Conservation (phyloP, 352 stramenopile species). For the Pythium aristosporum region DNA sequence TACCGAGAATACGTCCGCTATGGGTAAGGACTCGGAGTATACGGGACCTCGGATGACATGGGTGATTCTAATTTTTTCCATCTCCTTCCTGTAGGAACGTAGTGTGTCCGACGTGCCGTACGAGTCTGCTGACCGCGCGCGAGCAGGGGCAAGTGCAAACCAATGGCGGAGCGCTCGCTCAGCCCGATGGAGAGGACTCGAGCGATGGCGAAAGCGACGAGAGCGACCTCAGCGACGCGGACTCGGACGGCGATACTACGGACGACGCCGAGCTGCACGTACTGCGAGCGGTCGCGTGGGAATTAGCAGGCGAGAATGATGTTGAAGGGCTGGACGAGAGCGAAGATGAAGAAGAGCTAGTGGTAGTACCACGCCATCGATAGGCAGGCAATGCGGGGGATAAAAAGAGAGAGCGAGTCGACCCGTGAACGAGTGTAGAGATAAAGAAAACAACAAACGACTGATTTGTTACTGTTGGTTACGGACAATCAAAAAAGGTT, state of each 20-base stretch:
- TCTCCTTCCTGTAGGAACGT: slow-evolving; percentile 35
- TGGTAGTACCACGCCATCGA: not conserved
- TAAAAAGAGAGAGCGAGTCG: too few species aligned
- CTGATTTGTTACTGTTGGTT: not conserved
- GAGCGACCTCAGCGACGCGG: slow-evolving; percentile 5
- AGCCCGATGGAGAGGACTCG: slow-evolving; percentile 19
- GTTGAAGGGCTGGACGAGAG: slow-evolving; percentile 15
- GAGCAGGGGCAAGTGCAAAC: slow-evolving; percentile 17
- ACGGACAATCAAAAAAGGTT: not conserved
- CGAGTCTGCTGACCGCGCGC: slow-evolving; percentile 44
- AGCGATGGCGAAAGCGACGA: slow-evolving; percentile 8
- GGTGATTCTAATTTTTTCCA: not conserved
- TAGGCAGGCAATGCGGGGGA: not conserved
- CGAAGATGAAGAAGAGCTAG: slow-evolving; percentile 10
- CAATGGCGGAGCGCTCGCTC: not conserved
- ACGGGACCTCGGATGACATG: not conserved
- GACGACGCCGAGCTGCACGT: not conserved
- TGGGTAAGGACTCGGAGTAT: slow-evolving; percentile 35
- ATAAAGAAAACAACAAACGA: too few species aligned
- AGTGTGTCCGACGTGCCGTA: slow-evolving; percentile 64
- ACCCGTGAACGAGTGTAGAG: too few species aligned
- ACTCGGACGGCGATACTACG: slow-evolving; percentile 20
- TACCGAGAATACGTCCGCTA: slow-evolving; percentile 64
- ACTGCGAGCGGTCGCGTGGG: slow-evolving; percentile 4
- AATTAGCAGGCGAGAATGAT: slow-evolving; percentile 1